Conservation (phyloP, 257 asterid species). For the Solanum corneliomulleri region DNA sequence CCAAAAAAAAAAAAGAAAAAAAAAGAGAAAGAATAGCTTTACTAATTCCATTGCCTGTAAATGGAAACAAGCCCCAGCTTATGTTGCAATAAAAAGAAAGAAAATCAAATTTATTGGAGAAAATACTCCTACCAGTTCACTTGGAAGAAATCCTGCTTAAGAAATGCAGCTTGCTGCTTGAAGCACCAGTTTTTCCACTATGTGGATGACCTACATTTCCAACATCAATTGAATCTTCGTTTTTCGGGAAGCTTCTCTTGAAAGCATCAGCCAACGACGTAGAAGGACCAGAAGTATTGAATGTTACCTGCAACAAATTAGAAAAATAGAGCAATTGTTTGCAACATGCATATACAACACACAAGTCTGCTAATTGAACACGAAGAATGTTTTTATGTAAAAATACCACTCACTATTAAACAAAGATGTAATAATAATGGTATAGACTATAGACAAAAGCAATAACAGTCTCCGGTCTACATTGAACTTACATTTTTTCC, state of each 20-base stretch:
- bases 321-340: not conserved
- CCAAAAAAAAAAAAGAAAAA: not conserved
- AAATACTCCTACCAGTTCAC: constrained; percentile 10
- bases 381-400: not conserved
- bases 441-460: not conserved
- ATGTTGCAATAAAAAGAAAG: not conserved
- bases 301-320: not conserved
- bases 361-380: not conserved
- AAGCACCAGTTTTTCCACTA: constrained; percentile 8
- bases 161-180: constrained; percentile 14
- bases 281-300: constrained; percentile 1
- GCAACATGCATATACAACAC: not conserved
- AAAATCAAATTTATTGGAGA: not conserved
- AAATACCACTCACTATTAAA: not conserved
- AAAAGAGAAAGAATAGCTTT: not conserved
- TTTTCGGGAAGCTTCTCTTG: constrained; percentile 8
- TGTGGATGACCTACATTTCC: constrained; percentile 3
- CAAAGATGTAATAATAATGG: not conserved
- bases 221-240: constrained; percentile 7
- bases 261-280: constrained; percentile 11
- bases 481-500: constrained; percentile 1
- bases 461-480: not conserved
- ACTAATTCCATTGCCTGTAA: not conserved
- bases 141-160: constrained; percentile 8
- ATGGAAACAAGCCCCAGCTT: not conserved